phyloP scores from a whole-genome alignment of 2,329 filamentous ascomycete species.

The Thyridium curvatum region DNA sequence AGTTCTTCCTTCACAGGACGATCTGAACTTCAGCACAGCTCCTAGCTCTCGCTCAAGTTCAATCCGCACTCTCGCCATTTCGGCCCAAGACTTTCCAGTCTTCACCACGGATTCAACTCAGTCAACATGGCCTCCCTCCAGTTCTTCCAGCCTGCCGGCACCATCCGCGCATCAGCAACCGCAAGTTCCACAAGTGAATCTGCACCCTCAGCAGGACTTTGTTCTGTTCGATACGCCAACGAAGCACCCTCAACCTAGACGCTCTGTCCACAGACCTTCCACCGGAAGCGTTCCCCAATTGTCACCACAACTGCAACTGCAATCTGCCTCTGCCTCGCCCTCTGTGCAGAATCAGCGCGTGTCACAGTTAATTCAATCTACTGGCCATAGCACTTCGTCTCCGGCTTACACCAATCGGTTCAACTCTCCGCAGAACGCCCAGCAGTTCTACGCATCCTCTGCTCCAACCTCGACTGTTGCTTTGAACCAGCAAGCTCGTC shows the following conservation, averaged over 20 bases:
- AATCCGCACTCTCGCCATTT: slow-evolving; percentile 49
- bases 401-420: slow-evolving; percentile 52
- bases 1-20: slow-evolving; percentile 51
- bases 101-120: slow-evolving; percentile 74
- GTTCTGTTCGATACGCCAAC: slow-evolving; percentile 62
- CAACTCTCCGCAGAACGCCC: slow-evolving; percentile 42
- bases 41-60: slow-evolving; percentile 52
- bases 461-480: slow-evolving; percentile 54
- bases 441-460: slow-evolving; percentile 63
- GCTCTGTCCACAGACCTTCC: slow-evolving; percentile 30
- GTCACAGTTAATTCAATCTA: slow-evolving; percentile 52
- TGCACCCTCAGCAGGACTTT: slow-evolving; percentile 64
- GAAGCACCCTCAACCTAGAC: slow-evolving; percentile 36
- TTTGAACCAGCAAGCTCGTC: slow-evolving; percentile 47
- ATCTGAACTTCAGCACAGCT: slow-evolving; percentile 63
- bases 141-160: slow-evolving; percentile 57
- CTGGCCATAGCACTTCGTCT: slow-evolving; percentile 47
- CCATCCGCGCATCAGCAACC: slow-evolving; percentile 46
- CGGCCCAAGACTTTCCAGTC: slow-evolving; percentile 62
- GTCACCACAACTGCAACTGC: slow-evolving; percentile 40
- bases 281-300: slow-evolving; percentile 39
- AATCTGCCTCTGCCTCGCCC: slow-evolving; percentile 30
- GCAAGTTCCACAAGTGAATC: slow-evolving; percentile 32
- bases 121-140: slow-evolving; percentile 76
- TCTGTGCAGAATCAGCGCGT: slow-evolving; percentile 53